phyloP scores from a whole-genome alignment of 2,329 filamentous ascomycete species.

The Neofusicoccum umdonicola region DNA sequence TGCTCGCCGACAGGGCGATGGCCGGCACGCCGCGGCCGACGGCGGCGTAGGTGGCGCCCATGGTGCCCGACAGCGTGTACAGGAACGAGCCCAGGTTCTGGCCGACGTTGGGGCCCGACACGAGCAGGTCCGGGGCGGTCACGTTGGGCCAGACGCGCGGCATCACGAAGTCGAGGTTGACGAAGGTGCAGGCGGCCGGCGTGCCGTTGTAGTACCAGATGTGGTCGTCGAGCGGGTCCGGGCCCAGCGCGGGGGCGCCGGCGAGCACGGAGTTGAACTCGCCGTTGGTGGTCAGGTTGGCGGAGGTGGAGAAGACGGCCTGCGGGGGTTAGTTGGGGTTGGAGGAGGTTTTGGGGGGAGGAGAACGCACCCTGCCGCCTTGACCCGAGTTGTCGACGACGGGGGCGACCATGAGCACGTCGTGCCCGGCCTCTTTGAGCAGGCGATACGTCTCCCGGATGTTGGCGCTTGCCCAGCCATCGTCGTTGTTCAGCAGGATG shows the following conservation, averaged over 20 bases:
- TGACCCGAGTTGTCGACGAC: conserved; percentile 46
- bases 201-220: conserved; percentile 64
- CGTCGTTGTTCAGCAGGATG: conserved; percentile 40
- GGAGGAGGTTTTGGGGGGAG: too few species aligned
- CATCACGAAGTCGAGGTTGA: conserved; percentile 57
- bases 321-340: background rate
- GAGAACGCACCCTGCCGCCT: conserved; percentile 37
- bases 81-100: conserved; percentile 55
- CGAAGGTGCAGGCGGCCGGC: conserved; percentile 55
- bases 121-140: conserved; percentile 52
- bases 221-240: conserved; percentile 51
- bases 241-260: conserved; percentile 50
- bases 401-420: conserved; percentile 44
- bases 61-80: conserved; percentile 34
- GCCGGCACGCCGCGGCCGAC: too few species aligned
- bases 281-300: conserved; percentile 42
- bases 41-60: conserved; percentile 46
- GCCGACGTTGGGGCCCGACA: conserved; percentile 58
- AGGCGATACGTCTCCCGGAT: conserved; percentile 34
- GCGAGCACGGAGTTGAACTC: conserved; percentile 49
- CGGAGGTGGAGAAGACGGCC: conserved; percentile 42
- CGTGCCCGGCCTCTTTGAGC: conserved; percentile 29
- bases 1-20: too few species aligned
- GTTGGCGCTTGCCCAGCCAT: conserved; percentile 38
- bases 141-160: conserved; percentile 48